Evolutionary conservation across 768 basidiomycete species (phyloP), one percentile per base, ranked within the genome.

Genomic region (Gymnopilus dilepis): DNA sequence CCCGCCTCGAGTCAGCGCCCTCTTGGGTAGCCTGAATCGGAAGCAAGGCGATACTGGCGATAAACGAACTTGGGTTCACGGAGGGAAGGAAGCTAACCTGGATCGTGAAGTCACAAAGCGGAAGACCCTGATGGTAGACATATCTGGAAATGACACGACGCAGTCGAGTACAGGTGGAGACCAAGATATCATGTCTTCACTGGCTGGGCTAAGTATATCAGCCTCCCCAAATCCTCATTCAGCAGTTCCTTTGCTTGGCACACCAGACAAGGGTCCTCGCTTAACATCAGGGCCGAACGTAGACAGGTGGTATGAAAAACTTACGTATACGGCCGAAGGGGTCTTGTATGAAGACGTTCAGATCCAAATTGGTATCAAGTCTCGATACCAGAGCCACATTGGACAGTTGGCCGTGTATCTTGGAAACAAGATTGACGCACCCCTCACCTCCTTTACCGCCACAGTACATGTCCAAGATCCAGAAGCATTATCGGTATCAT

Each of bases 281-380:
- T 75, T 94, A 31, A 87, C 86, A 2, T 73, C 78, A 19, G 87
- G 86, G 15, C 82, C 89, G n/a, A 86, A 88, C 68, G 82, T 97
- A 41, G 93, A 96, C 62, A 90, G 88, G 65, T 96, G 94, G 95
- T 92, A 90, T 71, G 89, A 92, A 64, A 92, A 92, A 66, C 82
- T 99, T 30, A 88, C 84, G 1, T 94, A 88, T 74, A 81, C 77
- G 28, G 73, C 83, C 15, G 97, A 99, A 63, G 97, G 97, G 45
- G 87, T 99, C 33, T 82, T 99, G 12, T 99, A 93, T 75, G 97
- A 99, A 75, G 97, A 99, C 67, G 86, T 92, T 8, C 94, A 97
- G 75, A 86, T 99, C 43, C 97, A 99, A 72, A 86, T 99, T 55
- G 97, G 97, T 33, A 76, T 99, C 79, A 99, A 99, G 78, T 95